Base-by-base conservation (phyloP, 352 stramenopile species). In the Phytophthora ramorum region DNA sequence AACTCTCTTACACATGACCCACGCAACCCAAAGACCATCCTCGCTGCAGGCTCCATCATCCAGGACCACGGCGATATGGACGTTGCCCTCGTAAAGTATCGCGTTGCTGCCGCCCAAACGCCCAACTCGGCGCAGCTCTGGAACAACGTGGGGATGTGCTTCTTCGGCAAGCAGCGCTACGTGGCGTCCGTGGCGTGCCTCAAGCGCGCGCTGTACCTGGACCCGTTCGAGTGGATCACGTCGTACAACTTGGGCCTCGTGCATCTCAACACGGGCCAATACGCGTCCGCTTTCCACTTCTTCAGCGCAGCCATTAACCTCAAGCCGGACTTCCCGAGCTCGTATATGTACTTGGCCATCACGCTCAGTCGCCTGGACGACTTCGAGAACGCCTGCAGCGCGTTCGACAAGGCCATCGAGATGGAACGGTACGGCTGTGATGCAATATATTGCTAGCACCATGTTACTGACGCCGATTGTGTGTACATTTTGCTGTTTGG, bases 131-230 rank as follows among this genome's bases (percentile, higher is more conserved):
- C 95, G 1, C 90, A 98, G 70, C 76, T 98, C 13, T 98, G 93
- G 93, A 98, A 98, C 79, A 98, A 98, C 70, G 89, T 98, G 43
- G 93, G 92, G 49, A 98, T 98, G 95, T 98, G 93, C 65, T 98
- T 98, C 66, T 98, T 98, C 66, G 91, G 91, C 30, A 98, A 98
- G 73, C 84, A 95, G 66, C 85, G 81, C 8, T 93, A 80, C 63
- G 89, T 92, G 38, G 76, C 89, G 64, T 93, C 92, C 0, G 83
- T 98, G 7, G 83, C 94, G 34, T 98, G 92, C 34, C 80, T 98
- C 13, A 98, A 98, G 74, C 81, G 91, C 2, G 93, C 94, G 16
- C 56, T 97, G 46, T 98, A 98, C 69, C 58, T 98, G 50, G 91
- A 97, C 44, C 94, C 94, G 37, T 98, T 98, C 67, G 92, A 98